phyloP scores from a whole-genome alignment of 2,329 filamentous ascomycete genomes.

The Colletotrichum sp. region DNA sequence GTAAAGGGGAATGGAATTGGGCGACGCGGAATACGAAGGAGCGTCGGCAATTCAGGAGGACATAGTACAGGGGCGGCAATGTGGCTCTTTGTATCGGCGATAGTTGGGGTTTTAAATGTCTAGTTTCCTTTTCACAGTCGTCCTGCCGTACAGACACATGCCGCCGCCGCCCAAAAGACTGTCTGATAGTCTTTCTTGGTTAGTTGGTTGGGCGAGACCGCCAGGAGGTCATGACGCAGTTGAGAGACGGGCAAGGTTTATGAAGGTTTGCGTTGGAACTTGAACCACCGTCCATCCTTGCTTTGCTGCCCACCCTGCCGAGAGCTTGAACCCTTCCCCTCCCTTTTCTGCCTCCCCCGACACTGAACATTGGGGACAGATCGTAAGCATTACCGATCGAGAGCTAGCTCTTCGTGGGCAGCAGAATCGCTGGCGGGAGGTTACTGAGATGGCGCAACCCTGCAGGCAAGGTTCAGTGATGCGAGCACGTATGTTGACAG shows the following conservation, averaged over 20 bases:
- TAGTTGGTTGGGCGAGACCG: not conserved
- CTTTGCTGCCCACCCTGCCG: not conserved
- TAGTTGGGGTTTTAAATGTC: not conserved
- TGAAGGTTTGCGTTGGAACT: not conserved
- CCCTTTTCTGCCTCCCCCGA: not conserved
- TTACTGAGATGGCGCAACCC: not conserved
- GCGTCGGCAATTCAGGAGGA: slow-evolving; percentile 7
- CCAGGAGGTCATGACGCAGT: not conserved
- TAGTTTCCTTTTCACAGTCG: not conserved
- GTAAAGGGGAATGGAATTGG: not conserved
- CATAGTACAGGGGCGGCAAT: not conserved
- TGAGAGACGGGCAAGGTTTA: not conserved
- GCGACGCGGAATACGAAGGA: not conserved
- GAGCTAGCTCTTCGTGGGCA: not conserved
- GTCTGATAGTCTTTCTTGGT: not conserved
- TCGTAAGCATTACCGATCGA: not conserved
- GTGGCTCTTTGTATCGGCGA: not conserved
- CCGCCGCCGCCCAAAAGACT: not conserved
- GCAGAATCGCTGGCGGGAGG: not conserved
- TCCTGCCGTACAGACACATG: not conserved
- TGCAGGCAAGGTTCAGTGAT: not conserved
- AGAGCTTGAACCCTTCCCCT: not conserved
- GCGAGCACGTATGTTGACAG: not conserved
- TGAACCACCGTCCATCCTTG: not conserved
- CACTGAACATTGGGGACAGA: not conserved